Evolutionary conservation across 2,329 filamentous ascomycete genomes (phyloP).

Genomic region (Xylariaceae sp.): DNA sequence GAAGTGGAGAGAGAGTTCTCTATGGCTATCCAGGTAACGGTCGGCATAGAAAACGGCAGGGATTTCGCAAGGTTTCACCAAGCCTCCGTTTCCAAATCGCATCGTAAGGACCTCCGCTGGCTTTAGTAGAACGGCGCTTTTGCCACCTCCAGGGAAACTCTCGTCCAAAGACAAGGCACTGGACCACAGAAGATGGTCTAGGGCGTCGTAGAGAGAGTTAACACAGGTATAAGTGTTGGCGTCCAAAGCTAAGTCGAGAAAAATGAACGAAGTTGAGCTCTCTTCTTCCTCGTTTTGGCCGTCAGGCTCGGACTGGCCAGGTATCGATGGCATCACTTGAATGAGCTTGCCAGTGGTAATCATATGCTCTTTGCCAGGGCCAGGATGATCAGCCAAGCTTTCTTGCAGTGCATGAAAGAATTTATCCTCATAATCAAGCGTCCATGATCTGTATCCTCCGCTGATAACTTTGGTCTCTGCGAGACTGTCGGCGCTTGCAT

Average conservation of each 20-base stretch:
- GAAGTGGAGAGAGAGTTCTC: slow-evolving; percentile 43
- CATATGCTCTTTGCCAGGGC: slow-evolving; percentile 23
- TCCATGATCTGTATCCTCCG: slow-evolving; percentile 31
- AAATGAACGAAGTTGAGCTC: slow-evolving; percentile 31
- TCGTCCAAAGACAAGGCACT: slow-evolving; percentile 37
- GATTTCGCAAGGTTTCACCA: slow-evolving; percentile 43
- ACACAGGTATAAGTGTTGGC: slow-evolving; percentile 36
- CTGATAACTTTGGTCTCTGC: slow-evolving; percentile 35
- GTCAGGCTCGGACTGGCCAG: slow-evolving; percentile 17
- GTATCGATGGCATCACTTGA: slow-evolving; percentile 9
- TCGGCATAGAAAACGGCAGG: slow-evolving; percentile 50
- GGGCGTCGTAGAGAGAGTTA: slow-evolving; percentile 43
- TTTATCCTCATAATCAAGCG: slow-evolving; percentile 42
- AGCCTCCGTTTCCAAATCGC: slow-evolving; percentile 39
- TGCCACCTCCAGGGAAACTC: slow-evolving; percentile 32
- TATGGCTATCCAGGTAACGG: slow-evolving; percentile 44
- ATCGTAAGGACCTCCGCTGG: slow-evolving; percentile 48
- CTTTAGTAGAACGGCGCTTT: slow-evolving; percentile 41
- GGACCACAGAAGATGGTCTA: slow-evolving; percentile 46
- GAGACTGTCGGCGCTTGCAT: slow-evolving; percentile 50
- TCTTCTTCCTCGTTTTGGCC: slow-evolving; percentile 29
- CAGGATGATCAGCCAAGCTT: slow-evolving; percentile 14
- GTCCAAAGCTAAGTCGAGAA: slow-evolving; percentile 39
- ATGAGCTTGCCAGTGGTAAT: slow-evolving; percentile 24
- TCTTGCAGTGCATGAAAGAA: slow-evolving; percentile 32